phyloP scores from a whole-genome alignment of 352 stramenopile genomes.

The Pythium dissimile region DNA sequence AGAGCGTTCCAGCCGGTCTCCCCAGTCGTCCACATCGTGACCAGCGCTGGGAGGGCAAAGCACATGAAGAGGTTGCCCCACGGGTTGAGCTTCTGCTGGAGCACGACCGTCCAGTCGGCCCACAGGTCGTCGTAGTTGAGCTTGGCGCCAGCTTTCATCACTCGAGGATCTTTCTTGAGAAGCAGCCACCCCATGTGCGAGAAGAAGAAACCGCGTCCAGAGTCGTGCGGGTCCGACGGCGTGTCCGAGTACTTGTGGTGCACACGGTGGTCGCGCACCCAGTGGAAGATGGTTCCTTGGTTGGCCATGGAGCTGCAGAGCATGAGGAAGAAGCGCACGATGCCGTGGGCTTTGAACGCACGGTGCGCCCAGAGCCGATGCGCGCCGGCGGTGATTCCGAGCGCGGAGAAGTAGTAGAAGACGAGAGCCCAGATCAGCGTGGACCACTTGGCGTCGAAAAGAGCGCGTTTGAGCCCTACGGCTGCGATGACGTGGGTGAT shows the following conservation, averaged over 20 bases:
- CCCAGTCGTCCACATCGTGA: slow-evolving; percentile 81
- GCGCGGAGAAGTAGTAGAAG: slow-evolving; percentile 92
- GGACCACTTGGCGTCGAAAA: slow-evolving; percentile 77
- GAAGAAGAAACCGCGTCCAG: slow-evolving; percentile 98
- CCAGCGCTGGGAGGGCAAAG: slow-evolving; percentile 93
- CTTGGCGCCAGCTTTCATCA: slow-evolving; percentile 89
- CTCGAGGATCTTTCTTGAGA: slow-evolving; percentile 95
- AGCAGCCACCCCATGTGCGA: slow-evolving; percentile 99
- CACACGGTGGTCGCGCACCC: slow-evolving; percentile 96
- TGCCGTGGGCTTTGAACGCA: slow-evolving; percentile 92
- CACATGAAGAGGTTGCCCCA: slow-evolving; percentile 98
- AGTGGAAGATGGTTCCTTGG: slow-evolving; percentile 98
- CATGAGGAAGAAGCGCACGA: slow-evolving; percentile 95
- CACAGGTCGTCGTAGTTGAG: slow-evolving; percentile 97
- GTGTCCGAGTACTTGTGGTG: slow-evolving; percentile 99
- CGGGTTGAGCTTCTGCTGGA: slow-evolving; percentile 97
- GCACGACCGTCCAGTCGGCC: slow-evolving; percentile 92
- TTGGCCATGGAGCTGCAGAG: slow-evolving; percentile 97
- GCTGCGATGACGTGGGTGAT: slow-evolving; percentile 91
- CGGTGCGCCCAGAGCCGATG: slow-evolving; percentile 97
- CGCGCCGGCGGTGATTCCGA: slow-evolving; percentile 97
- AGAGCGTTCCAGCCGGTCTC: slow-evolving; percentile 96
- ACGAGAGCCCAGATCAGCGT: slow-evolving; percentile 90
- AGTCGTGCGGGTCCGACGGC: slow-evolving; percentile 93
- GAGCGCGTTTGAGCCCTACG: slow-evolving; percentile 71